phyloP scores from a whole-genome alignment of 1,139 yeast species.

The Blastobotrys buckinghamii region DNA sequence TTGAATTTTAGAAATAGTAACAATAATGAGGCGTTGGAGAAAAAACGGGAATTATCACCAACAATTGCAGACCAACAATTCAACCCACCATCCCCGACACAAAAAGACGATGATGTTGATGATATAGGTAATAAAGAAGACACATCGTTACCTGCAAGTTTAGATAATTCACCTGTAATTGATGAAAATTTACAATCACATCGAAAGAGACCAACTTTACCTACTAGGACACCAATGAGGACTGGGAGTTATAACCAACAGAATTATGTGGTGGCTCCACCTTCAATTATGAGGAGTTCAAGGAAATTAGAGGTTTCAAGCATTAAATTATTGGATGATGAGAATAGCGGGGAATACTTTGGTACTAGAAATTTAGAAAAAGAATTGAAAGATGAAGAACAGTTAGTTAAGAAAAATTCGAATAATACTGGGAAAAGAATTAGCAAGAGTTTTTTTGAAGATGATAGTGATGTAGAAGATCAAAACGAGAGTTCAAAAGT shows the following conservation, averaged over 20 bases:
- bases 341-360: neutral
- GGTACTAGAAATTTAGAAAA: neutral
- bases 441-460: too few relatives aligned
- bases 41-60: neutral
- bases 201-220: neutral
- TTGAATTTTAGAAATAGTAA: too few relatives aligned
- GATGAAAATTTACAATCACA: neutral
- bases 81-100: neutral
- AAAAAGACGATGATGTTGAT: neutral
- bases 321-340: neutral
- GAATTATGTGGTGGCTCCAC: neutral
- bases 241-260: neutral
- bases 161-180: slow-evolving; percentile 4
- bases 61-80: neutral
- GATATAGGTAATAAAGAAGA: neutral
- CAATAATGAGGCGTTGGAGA: neutral
- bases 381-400: neutral
- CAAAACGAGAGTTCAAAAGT: too few relatives aligned
- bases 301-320: neutral
- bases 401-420: too few relatives aligned
- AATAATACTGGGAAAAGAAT: too few relatives aligned
- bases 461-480: too few relatives aligned
- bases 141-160: slow-evolving; percentile 1
- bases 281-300: neutral
- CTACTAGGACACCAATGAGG: neutral